These are phyloP conservation scores for Detonula confervacea DNA, from an alignment of 352 stramenopile genomes.

Conservation along the genomic window DNA sequence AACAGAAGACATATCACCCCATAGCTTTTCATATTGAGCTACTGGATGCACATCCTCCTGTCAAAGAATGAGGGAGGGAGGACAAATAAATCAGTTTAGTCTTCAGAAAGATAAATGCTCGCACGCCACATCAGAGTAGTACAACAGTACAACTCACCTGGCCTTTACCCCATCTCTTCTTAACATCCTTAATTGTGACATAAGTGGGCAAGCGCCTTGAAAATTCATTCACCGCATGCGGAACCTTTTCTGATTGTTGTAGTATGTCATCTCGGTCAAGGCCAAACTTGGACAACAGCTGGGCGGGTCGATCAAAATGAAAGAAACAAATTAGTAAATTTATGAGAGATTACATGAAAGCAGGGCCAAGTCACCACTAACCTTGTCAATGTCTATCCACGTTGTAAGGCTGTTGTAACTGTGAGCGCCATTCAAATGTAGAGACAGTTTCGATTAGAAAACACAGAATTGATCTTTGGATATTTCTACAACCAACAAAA, in stretches of 20 bases:
- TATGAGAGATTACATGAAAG: too few species aligned
- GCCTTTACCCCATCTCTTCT: slow-evolving; percentile 66
- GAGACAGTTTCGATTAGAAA: not conserved
- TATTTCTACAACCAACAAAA: not conserved
- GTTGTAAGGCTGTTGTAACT: slow-evolving; percentile 68
- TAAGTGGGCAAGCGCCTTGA: slow-evolving; percentile 65
- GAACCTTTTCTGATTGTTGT: slow-evolving; percentile 35
- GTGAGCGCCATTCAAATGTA: not conserved
- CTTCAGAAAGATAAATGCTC: too few species aligned
- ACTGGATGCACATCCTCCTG: slow-evolving; percentile 51
- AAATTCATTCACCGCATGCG: slow-evolving; percentile 53
- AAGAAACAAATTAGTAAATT: slow-evolving; percentile 3
- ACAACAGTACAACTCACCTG: slow-evolving; percentile 38
- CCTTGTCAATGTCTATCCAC: slow-evolving; percentile 69
- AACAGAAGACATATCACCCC: slow-evolving; percentile 64
- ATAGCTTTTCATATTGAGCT: slow-evolving; percentile 72
- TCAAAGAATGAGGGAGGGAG: not conserved
- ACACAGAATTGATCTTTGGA: not conserved
- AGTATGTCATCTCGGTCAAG: slow-evolving; percentile 54
- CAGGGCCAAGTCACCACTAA: slow-evolving; percentile 11
- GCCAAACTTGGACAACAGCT: slow-evolving; percentile 55
- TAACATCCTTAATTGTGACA: slow-evolving; percentile 73
- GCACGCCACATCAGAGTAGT: too few species aligned
- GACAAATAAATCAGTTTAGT: too few species aligned
- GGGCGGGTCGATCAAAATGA: slow-evolving; percentile 5